Evolutionary conservation across 2,329 filamentous ascomycete genomes (phyloP).

Genomic region (Ceratocystis huliohia): DNA sequence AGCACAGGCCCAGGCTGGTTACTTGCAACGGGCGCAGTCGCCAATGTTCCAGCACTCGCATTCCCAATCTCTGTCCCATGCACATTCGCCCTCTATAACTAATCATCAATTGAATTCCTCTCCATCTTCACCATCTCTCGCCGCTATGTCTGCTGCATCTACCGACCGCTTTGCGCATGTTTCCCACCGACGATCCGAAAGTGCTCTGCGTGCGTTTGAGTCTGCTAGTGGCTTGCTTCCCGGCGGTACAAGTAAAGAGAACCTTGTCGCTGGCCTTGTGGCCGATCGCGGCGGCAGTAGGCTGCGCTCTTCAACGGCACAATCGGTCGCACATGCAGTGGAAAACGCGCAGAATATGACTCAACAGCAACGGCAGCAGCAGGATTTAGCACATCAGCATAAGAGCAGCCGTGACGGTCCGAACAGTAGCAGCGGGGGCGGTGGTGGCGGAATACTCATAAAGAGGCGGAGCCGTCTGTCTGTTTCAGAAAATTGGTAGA

Average conservation of each 20-base stretch:
- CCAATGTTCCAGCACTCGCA: conserved; percentile 27
- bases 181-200: conserved; percentile 16
- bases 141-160: conserved; percentile 12
- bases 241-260: conserved; percentile 2
- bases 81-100: conserved; percentile 23
- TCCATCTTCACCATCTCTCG: conserved; percentile 32
- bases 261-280: background rate
- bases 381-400: conserved; percentile 8
- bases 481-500: conserved; percentile 15
- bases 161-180: conserved; percentile 15
- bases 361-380: conserved; percentile 1
- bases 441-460: conserved; percentile 2
- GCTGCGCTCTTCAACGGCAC: conserved; percentile 10
- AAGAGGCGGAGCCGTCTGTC: conserved; percentile 18
- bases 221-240: conserved; percentile 4
- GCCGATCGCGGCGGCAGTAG: conserved; percentile 14
- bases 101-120: conserved; percentile 28
- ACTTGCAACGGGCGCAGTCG: conserved; percentile 30
- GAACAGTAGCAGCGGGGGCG: background rate
- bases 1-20: conserved; percentile 6
- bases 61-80: conserved; percentile 20
- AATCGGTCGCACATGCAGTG: background rate
- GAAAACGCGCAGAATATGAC: background rate
- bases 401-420: conserved; percentile 11
- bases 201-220: conserved; percentile 12